phyloP scores from a whole-genome alignment of 2,329 filamentous ascomycete species.

The Nemania bipapillata region DNA sequence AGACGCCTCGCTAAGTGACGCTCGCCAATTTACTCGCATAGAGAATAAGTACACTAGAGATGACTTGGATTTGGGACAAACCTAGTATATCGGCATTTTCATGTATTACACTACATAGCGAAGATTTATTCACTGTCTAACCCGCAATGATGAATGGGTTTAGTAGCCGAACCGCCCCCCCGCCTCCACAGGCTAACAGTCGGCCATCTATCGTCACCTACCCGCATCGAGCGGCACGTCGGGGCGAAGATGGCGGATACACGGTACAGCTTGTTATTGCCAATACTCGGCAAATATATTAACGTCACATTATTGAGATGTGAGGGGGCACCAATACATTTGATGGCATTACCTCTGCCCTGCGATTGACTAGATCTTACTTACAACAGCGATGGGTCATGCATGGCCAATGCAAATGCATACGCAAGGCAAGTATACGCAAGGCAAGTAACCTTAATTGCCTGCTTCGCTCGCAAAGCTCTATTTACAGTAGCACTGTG shows the following conservation, averaged over 20 bases:
- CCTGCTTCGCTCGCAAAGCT: constrained; percentile 25
- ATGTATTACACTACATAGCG: background rate
- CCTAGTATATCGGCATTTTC: constrained; percentile 7
- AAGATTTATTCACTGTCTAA: constrained; percentile 5
- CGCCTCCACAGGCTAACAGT: background rate
- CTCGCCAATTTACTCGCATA: constrained; percentile 5
- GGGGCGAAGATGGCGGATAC: constrained; percentile 36
- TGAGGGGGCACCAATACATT: constrained; percentile 19
- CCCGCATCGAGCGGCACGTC: constrained; percentile 33
- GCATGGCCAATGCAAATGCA: constrained; percentile 35
- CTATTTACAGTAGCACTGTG: constrained; percentile 26
- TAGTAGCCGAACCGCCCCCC: constrained; percentile 5
- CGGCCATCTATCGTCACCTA: constrained; percentile 10
- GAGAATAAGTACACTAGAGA: constrained; percentile 13
- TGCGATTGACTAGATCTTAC: constrained; percentile 26
- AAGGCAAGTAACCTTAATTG: constrained; percentile 40
- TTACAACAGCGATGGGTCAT: constrained; percentile 25
- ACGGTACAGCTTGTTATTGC: constrained; percentile 25
- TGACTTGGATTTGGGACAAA: constrained; percentile 15
- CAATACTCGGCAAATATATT: constrained; percentile 36
- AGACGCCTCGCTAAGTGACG: constrained; percentile 6
- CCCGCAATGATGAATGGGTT: constrained; percentile 6
- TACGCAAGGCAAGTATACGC: constrained; percentile 37
- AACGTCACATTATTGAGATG: constrained; percentile 31
- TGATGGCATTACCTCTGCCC: background rate